phyloP scores from a whole-genome alignment of 177 flowering plant species.

The Telopea speciosissima region DNA sequence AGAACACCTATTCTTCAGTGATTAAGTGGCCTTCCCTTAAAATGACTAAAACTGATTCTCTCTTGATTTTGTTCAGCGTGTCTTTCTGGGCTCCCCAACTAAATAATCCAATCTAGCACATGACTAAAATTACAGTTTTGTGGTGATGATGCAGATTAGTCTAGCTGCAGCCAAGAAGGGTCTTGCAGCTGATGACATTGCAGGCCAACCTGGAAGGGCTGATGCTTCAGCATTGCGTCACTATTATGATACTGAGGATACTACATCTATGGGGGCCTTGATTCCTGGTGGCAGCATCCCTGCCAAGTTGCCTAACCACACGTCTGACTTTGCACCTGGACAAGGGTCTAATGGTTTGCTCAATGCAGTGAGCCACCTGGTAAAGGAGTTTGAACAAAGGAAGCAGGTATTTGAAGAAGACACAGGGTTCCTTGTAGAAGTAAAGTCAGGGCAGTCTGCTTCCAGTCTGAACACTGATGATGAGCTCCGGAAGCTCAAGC shows the following conservation, averaged over 20 bases:
- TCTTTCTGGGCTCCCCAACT: not conserved
- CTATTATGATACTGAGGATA: constrained; percentile 63
- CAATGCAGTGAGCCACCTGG: constrained; percentile 36
- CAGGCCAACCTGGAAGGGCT: constrained; percentile 38
- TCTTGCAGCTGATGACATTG: constrained; percentile 37
- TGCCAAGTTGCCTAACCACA: constrained; percentile 21
- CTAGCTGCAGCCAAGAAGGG: constrained; percentile 74
- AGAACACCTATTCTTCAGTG: not conserved
- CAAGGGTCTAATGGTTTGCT: constrained; percentile 37
- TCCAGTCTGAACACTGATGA: constrained; percentile 38
- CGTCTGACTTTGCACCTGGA: constrained; percentile 23
- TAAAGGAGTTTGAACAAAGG: constrained; percentile 65
- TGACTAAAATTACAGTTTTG: not conserved
- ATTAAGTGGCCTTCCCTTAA: not conserved
- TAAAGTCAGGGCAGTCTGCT: constrained; percentile 31
- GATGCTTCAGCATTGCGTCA: constrained; percentile 40
- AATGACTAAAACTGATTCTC: not conserved
- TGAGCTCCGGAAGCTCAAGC: constrained; percentile 58
- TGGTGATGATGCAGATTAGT: constrained; percentile 56
- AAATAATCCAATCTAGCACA: not conserved
- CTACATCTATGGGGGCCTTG: constrained; percentile 38
- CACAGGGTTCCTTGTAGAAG: constrained; percentile 44
- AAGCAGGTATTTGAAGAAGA: constrained; percentile 61
- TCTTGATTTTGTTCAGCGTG: not conserved
- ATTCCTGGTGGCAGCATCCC: constrained; percentile 65